Percentiles rank a stretch among this genome's conserved stretches.
These are phyloP conservation scores for Diospyros lotus DNA, from an alignment of 148 eudicot genomes.

Conservation along the genomic window DNA sequence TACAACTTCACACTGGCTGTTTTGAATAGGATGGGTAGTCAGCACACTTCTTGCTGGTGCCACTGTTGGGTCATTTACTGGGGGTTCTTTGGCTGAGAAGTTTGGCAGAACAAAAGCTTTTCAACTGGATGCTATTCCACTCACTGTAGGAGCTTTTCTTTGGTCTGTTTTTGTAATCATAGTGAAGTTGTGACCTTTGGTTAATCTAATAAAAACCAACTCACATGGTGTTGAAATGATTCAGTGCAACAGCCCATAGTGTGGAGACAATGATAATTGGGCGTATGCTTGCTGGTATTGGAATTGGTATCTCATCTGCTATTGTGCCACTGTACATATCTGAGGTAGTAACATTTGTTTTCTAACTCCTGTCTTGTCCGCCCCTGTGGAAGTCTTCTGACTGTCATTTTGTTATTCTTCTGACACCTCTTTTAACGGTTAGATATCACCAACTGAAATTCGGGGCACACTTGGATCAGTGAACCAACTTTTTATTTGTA, in stretches of 20 bases:
- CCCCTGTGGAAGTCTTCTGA: neutral
- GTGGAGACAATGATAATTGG: constrained; percentile 85
- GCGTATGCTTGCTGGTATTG: constrained; percentile 87
- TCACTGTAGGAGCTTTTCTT: constrained; percentile 87
- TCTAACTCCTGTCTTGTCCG: neutral
- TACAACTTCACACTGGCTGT: neutral
- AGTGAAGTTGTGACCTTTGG: constrained; percentile 6
- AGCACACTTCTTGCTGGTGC: constrained; percentile 98
- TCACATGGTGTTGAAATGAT: constrained; percentile 22
- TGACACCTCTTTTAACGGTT: constrained; percentile 22
- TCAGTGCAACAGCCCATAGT: constrained; percentile 75
- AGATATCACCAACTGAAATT: constrained; percentile 98
- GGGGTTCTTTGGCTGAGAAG: constrained; percentile 91
- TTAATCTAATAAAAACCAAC: constrained; percentile 2
- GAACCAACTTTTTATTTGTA: constrained; percentile 91
- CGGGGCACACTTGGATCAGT: constrained; percentile 96
- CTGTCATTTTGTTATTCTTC: constrained; percentile 2
- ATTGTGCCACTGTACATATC: constrained; percentile 95
- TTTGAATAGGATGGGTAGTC: constrained; percentile 82
- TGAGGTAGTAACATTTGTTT: constrained; percentile 44
- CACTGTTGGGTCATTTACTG: constrained; percentile 94
- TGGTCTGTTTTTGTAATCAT: constrained; percentile 41
- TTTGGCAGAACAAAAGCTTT: constrained; percentile 90
- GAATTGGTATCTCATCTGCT: constrained; percentile 97
- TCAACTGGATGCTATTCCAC: constrained; percentile 84